A percentile compares a stretch with the other conserved stretches of the same genome.
Conservation (phyloP, 2,329 filamentous ascomycete genomes). For the Fonsecaea erecta region DNA sequence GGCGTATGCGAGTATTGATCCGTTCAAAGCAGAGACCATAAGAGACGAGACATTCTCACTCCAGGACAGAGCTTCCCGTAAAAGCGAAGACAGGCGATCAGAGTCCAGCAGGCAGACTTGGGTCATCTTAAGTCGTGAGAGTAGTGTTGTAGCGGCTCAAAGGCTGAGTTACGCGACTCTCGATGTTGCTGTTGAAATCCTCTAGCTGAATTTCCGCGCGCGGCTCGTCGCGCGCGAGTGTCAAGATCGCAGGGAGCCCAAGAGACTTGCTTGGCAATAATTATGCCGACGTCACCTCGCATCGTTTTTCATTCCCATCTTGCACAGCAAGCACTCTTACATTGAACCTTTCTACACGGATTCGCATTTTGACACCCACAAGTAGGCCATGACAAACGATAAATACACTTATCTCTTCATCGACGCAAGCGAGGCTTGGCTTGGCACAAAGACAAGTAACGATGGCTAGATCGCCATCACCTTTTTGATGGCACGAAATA, state of each 20-base stretch:
- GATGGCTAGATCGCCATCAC: too few relatives aligned
- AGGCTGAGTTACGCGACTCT: constrained; percentile 40
- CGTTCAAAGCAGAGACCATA: constrained; percentile 37
- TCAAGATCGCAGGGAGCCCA: not conserved
- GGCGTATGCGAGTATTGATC: constrained; percentile 38
- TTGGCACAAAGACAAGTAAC: too few relatives aligned
- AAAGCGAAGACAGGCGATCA: constrained; percentile 33
- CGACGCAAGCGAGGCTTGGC: too few relatives aligned
- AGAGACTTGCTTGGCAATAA: not conserved
- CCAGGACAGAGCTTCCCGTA: constrained; percentile 37
- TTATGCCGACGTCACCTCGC: too few relatives aligned
- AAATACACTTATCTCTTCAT: too few relatives aligned
- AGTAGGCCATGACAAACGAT: too few relatives aligned
- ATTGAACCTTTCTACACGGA: too few relatives aligned
- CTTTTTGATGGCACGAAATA: too few relatives aligned
- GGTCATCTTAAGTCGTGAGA: constrained; percentile 24
- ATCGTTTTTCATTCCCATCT: too few relatives aligned
- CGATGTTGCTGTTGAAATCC: not conserved
- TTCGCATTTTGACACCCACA: too few relatives aligned
- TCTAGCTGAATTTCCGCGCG: not conserved
- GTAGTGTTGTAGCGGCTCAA: constrained; percentile 37
- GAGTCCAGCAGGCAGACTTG: constrained; percentile 37
- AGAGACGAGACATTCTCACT: constrained; percentile 36
- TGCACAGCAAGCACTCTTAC: too few relatives aligned
- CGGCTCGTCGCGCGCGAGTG: not conserved